Evolutionary conservation across 2,329 filamentous ascomycete species (phyloP).

Genomic region (Seiridium unicorne): DNA sequence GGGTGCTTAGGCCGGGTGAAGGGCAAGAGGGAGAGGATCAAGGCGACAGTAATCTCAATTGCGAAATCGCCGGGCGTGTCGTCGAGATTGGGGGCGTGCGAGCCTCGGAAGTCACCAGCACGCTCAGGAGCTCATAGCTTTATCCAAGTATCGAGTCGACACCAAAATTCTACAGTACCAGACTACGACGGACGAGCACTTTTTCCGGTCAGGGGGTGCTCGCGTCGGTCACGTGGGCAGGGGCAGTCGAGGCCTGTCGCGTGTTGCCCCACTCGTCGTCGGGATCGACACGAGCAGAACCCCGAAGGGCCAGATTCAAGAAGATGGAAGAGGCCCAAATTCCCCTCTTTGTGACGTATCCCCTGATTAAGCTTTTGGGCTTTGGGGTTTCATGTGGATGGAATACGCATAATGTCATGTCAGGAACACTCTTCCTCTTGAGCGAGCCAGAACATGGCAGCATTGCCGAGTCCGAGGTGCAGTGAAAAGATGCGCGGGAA

Average conservation of each 20-base stretch:
- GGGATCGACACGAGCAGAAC: constrained; percentile 2
- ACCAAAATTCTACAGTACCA: neutral
- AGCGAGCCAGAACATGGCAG: neutral
- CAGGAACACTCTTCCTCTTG: neutral
- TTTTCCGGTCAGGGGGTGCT: neutral
- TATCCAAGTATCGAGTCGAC: neutral
- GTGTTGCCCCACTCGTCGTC: neutral
- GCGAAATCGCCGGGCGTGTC: neutral
- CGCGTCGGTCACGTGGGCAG: constrained; percentile 1
- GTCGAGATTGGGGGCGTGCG: neutral
- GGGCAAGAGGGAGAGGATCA: neutral
- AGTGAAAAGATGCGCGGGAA: neutral
- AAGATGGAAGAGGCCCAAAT: neutral
- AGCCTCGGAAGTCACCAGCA: neutral
- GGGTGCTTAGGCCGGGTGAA: neutral
- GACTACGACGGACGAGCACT: too few species aligned
- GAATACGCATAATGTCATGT: neutral
- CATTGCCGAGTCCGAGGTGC: neutral
- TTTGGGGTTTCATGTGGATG: constrained; percentile 5
- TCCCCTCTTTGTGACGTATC: constrained; percentile 6
- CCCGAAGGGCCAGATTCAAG: neutral
- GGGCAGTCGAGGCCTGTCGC: neutral
- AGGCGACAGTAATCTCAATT: neutral
- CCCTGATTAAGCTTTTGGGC: neutral
- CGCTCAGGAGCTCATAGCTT: neutral